phyloP scores from a whole-genome alignment of 1,284 basidiomycete species.

The Chondrostereum purpureum region DNA sequence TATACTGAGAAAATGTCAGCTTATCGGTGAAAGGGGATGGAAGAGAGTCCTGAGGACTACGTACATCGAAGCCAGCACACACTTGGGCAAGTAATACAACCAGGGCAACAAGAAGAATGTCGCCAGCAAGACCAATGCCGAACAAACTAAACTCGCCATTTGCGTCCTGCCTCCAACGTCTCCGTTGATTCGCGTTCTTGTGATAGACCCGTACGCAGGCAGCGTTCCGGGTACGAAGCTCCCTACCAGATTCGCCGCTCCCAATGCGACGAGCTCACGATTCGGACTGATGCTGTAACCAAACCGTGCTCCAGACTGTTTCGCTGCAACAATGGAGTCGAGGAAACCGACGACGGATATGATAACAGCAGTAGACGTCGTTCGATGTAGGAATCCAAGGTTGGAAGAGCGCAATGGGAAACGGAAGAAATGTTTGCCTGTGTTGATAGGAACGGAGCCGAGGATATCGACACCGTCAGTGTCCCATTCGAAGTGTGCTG shows the following conservation, averaged over 20 bases:
- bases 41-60: slow-evolving; percentile 19
- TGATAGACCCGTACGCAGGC: slow-evolving; percentile 86
- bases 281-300: slow-evolving; percentile 89
- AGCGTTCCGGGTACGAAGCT: slow-evolving; percentile 83
- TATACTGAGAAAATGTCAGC: slow-evolving; percentile 40
- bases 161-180: slow-evolving; percentile 84
- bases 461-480: slow-evolving; percentile 74
- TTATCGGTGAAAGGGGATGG: slow-evolving; percentile 5
- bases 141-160: slow-evolving; percentile 80
- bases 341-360: slow-evolving; percentile 73
- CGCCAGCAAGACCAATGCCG: slow-evolving; percentile 67
- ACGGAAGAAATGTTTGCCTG: slow-evolving; percentile 52
- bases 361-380: slow-evolving; percentile 74
- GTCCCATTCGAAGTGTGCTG: slow-evolving; percentile 71
- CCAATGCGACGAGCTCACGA: slow-evolving; percentile 84
- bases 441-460: slow-evolving; percentile 64
- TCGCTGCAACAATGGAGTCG: slow-evolving; percentile 81
- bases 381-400: slow-evolving; percentile 61
- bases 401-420: slow-evolving; percentile 61
- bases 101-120: slow-evolving; percentile 83
- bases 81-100: slow-evolving; percentile 76
- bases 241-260: slow-evolving; percentile 72
- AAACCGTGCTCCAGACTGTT: slow-evolving; percentile 79
- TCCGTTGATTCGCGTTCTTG: slow-evolving; percentile 79
- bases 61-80: slow-evolving; percentile 74